A percentile compares a stretch with the other conserved stretches of the same genome.
These are phyloP conservation scores for Clonostachys rosea DNA, from an alignment of 2,329 filamentous ascomycete genomes.

Conservation along the genomic window DNA sequence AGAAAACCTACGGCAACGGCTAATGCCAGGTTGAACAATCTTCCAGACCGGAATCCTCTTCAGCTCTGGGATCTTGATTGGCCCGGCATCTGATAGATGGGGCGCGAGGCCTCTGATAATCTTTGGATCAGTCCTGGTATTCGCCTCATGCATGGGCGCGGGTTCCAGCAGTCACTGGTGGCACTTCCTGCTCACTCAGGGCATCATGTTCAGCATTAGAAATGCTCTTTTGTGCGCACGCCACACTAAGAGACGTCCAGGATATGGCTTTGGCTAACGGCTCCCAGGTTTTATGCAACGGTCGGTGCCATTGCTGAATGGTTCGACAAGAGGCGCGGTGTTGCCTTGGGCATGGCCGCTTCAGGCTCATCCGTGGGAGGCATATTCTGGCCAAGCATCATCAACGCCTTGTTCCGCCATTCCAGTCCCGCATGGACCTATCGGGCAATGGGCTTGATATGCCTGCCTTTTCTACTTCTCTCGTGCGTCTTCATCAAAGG, in stretches of 20 bases:
- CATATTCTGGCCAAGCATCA: slow-evolving; percentile 19
- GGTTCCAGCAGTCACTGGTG: slow-evolving; percentile 10
- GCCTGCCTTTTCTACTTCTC: slow-evolving; percentile 14
- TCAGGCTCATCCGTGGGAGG: slow-evolving; percentile 22
- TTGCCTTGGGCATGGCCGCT: slow-evolving; percentile 22
- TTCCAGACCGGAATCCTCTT: slow-evolving; percentile 29
- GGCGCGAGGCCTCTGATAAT: slow-evolving; percentile 26
- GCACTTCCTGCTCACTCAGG: slow-evolving; percentile 15
- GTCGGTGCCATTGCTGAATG: slow-evolving; percentile 18
- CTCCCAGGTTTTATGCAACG: background rate
- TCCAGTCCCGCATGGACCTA: slow-evolving; percentile 7
- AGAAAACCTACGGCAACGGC: background rate
- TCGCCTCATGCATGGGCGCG: slow-evolving; percentile 28
- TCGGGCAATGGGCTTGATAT: slow-evolving; percentile 11
- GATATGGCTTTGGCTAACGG: background rate
- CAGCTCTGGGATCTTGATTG: slow-evolving; percentile 29
- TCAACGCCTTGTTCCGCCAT: slow-evolving; percentile 8
- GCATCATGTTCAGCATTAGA: slow-evolving; percentile 32
- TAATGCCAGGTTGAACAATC: background rate
- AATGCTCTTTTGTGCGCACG: slow-evolving; percentile 24
- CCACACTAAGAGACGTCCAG: background rate
- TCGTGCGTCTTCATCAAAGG: slow-evolving; percentile 19
- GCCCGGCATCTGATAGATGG: slow-evolving; percentile 31
- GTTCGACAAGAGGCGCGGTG: slow-evolving; percentile 18
- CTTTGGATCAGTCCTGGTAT: slow-evolving; percentile 23